Evolutionary conservation across 1,284 basidiomycete species (phyloP).

Genomic region (Pseudozyma sp.): DNA sequence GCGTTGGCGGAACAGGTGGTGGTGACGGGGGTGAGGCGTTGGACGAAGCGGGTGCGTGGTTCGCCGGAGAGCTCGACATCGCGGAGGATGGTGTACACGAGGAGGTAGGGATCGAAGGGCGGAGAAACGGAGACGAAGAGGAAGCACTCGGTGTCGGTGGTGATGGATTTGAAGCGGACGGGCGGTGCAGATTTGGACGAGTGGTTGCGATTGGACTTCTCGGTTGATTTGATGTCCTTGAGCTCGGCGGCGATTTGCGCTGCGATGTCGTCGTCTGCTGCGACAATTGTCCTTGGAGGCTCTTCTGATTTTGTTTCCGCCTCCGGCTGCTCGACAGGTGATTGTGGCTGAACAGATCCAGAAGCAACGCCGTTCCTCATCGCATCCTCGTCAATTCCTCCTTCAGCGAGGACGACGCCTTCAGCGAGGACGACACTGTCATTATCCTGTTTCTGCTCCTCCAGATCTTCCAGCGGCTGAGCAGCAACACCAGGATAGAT

Average conservation of each 20-base stretch:
- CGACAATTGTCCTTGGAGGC: background rate
- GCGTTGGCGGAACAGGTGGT: conserved; percentile 41
- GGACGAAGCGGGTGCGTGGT: conserved; percentile 49
- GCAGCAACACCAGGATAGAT: conserved; percentile 52
- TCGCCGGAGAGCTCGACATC: conserved; percentile 55
- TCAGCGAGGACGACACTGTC: background rate
- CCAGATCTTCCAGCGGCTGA: conserved; percentile 10
- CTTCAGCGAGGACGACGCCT: background rate
- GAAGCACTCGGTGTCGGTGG: conserved; percentile 56
- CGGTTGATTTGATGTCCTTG: conserved; percentile 38
- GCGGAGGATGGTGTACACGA: conserved; percentile 47
- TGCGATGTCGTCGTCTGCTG: conserved; percentile 54
- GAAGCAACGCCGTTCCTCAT: conserved; percentile 46
- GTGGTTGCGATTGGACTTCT: conserved; percentile 6
- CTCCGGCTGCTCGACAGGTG: background rate
- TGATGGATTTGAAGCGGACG: conserved; percentile 34
- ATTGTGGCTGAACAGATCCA: background rate
- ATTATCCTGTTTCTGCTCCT: background rate
- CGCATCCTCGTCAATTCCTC: conserved; percentile 35
- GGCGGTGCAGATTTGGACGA: conserved; percentile 1
- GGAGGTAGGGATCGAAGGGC: conserved; percentile 40
- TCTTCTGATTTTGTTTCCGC: background rate
- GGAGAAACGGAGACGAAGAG: conserved; percentile 43
- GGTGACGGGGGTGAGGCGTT: conserved; percentile 47
- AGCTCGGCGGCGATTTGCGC: conserved; percentile 62